Evolutionary conservation across 1,139 yeast species (phyloP).

Genomic region (Sugiyamaella neomexicana): DNA sequence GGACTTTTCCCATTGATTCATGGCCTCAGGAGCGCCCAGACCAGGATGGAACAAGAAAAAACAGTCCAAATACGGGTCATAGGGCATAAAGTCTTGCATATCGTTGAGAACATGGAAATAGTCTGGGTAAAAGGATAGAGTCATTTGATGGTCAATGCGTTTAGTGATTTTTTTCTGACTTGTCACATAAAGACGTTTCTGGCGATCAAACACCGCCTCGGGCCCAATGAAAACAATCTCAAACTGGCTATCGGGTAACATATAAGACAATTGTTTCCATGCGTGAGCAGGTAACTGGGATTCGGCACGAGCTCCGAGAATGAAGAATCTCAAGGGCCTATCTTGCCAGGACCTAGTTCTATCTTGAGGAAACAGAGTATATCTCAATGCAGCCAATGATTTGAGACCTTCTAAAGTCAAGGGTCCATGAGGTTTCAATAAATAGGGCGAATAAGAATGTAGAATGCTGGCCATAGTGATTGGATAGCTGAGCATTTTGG

Average conservation of each 20-base stretch:
- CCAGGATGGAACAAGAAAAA: slow-evolving; percentile 97
- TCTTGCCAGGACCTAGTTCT: slow-evolving; percentile 60
- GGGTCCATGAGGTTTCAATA: slow-evolving; percentile 80
- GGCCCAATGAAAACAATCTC: slow-evolving; percentile 95
- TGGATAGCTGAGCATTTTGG: slow-evolving; percentile 92
- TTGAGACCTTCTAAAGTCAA: slow-evolving; percentile 88
- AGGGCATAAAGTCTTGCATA: slow-evolving; percentile 93
- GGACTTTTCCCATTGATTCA: slow-evolving; percentile 77
- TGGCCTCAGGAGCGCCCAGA: slow-evolving; percentile 77
- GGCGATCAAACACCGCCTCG: slow-evolving; percentile 74
- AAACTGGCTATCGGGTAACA: slow-evolving; percentile 79
- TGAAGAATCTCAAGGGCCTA: slow-evolving; percentile 84
- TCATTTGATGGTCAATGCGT: slow-evolving; percentile 72
- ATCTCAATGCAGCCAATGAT: slow-evolving; percentile 86
- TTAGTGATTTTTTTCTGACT: slow-evolving; percentile 64
- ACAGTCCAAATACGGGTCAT: slow-evolving; percentile 91
- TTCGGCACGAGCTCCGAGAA: slow-evolving; percentile 91
- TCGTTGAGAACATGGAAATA: slow-evolving; percentile 89
- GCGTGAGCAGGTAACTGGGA: slow-evolving; percentile 92
- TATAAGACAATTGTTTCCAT: slow-evolving; percentile 89
- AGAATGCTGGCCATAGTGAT: slow-evolving; percentile 80
- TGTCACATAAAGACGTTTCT: slow-evolving; percentile 54
- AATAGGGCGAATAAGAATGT: slow-evolving; percentile 84
- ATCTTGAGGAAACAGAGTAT: slow-evolving; percentile 79
- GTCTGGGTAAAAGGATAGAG: slow-evolving; percentile 80